Evolutionary conservation across 495 filamentous ascomycete genomes (phyloP).

Genomic region (Neurospora tetraspora): DNA sequence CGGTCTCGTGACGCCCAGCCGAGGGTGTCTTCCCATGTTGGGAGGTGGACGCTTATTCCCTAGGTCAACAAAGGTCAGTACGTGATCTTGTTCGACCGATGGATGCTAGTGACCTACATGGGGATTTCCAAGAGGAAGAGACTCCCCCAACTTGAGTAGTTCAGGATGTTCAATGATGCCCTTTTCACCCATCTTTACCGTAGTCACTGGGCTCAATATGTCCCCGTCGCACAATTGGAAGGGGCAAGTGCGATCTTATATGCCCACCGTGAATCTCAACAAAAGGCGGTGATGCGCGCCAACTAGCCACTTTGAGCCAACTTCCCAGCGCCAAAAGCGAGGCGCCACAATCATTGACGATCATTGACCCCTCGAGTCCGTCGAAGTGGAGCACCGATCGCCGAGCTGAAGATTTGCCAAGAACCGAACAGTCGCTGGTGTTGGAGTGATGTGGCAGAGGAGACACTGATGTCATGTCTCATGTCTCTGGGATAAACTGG

Average conservation of each 20-base stretch:
- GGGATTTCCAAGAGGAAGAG: constrained; percentile 8
- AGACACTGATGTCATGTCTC: not conserved
- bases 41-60: constrained; percentile 21
- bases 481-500: not conserved
- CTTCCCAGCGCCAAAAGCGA: not conserved
- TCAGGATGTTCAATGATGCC: constrained; percentile 5
- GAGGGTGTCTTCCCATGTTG: constrained; percentile 17
- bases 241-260: not conserved
- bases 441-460: not conserved
- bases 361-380: not conserved
- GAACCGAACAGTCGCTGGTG: not conserved
- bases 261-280: not conserved
- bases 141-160: constrained; percentile 1
- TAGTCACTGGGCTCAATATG: not conserved
- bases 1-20: constrained; percentile 17
- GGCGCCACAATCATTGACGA: not conserved
- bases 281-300: not conserved
- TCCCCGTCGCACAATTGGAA: not conserved
- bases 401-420: not conserved
- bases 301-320: not conserved
- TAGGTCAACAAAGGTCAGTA: not conserved
- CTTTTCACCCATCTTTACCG: not conserved
- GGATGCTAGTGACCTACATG: constrained; percentile 4
- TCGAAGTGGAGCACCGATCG: not conserved
- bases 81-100: not conserved